These are phyloP conservation scores for Dittrichia graveolens DNA, from an alignment of 129 eudicot species.

Conservation along the genomic window DNA sequence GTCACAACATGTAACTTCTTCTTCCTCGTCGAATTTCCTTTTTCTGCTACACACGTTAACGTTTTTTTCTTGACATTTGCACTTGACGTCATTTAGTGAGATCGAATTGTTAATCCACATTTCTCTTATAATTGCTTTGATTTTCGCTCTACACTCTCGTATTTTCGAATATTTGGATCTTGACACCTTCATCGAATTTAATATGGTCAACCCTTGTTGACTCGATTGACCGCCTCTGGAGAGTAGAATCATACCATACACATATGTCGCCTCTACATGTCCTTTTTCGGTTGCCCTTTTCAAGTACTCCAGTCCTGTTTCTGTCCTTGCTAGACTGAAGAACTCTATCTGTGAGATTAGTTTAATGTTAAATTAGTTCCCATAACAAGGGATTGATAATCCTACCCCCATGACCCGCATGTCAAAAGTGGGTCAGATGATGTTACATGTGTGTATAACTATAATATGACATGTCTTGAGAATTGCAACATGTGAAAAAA, in stretches of 20 bases:
- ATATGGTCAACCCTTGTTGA: slow-evolving; percentile 37
- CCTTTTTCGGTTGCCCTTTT: slow-evolving; percentile 48
- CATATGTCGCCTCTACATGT: slow-evolving; percentile 49
- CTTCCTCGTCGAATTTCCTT: slow-evolving; percentile 42
- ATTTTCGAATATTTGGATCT: slow-evolving; percentile 29
- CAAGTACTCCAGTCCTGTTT: slow-evolving; percentile 45
- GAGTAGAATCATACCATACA: slow-evolving; percentile 47
- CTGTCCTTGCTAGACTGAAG: slow-evolving; percentile 38
- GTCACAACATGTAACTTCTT: slow-evolving; percentile 36
- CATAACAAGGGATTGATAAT: too few species aligned
- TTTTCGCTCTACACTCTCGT: slow-evolving; percentile 48
- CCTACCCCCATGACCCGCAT: too few species aligned
- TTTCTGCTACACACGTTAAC: slow-evolving; percentile 4
- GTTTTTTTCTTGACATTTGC: slow-evolving; percentile 29
- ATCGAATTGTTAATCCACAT: slow-evolving; percentile 50
- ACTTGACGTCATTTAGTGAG: slow-evolving; percentile 16
- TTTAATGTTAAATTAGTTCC: background rate
- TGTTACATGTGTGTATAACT: too few species aligned
- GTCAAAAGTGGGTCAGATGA: too few species aligned
- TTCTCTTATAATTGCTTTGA: slow-evolving; percentile 33
- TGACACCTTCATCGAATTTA: slow-evolving; percentile 37
- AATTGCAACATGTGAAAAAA: too few species aligned
- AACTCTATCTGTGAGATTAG: slow-evolving; percentile 37
- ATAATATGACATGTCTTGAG: too few species aligned
- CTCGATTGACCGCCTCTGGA: slow-evolving; percentile 45